phyloP scores from a whole-genome alignment of 75 land plant genomes.

The Pinus albicaulis region DNA sequence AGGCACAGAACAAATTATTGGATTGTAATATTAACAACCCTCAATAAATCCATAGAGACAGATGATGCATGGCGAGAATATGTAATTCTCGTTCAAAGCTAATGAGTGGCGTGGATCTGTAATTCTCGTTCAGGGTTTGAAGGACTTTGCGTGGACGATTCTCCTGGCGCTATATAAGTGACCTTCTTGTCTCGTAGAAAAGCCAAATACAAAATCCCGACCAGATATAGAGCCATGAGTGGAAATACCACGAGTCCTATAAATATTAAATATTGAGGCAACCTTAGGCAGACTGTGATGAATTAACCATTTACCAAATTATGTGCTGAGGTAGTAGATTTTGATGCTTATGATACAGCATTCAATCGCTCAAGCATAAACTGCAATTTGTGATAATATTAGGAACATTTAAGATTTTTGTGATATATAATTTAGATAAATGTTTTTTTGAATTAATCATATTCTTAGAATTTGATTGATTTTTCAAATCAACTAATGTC shows the following conservation, averaged over 20 bases:
- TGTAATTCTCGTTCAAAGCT: no score
- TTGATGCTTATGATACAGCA: constrained; percentile 55
- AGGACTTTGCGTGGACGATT: not conserved
- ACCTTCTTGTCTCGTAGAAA: constrained; percentile 43
- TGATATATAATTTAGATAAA: no score
- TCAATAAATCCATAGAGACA: no score
- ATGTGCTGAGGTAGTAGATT: constrained; percentile 55
- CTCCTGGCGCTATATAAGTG: constrained; percentile 28
- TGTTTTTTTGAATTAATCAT: no score
- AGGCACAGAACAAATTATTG: no score
- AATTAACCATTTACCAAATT: constrained; percentile 50
- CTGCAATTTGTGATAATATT: constrained; percentile 37
- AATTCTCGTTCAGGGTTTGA: no score
- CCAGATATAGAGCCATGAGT: constrained; percentile 43
- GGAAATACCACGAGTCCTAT: constrained; percentile 65
- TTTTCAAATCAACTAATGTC: no score
- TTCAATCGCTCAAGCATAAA: constrained; percentile 49
- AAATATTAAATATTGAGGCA: constrained; percentile 34
- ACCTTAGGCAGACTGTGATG: constrained; percentile 42
- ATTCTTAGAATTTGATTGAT: no score
- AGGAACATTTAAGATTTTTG: not conserved
- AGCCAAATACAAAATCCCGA: constrained; percentile 45
- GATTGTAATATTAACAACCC: no score
- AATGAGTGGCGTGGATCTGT: no score
- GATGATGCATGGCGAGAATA: no score